These are phyloP conservation scores for Talaromyces sp. DNA, from an alignment of 2,329 filamentous ascomycete genomes.

Conservation along the genomic window DNA sequence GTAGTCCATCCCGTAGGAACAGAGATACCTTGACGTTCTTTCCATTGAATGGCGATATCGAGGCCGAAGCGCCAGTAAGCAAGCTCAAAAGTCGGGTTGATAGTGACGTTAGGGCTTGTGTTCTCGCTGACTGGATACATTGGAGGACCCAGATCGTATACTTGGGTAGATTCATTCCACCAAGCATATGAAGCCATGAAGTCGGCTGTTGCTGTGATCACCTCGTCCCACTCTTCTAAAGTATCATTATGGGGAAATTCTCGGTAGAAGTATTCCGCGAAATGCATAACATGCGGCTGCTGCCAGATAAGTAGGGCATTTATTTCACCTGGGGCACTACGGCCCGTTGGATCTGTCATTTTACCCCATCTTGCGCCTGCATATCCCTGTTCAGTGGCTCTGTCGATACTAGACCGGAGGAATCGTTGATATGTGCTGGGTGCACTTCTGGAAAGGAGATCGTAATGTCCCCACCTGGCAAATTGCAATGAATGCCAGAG, in stretches of 20 bases:
- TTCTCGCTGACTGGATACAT: constrained; percentile 60
- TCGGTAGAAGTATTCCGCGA: constrained; percentile 60
- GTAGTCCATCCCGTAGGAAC: constrained; percentile 51
- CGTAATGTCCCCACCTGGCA: constrained; percentile 11
- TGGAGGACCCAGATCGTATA: constrained; percentile 58
- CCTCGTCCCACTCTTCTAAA: constrained; percentile 56
- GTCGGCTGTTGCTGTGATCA: constrained; percentile 57
- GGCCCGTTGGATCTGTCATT: constrained; percentile 60
- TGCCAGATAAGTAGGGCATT: constrained; percentile 66
- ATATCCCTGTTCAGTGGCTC: constrained; percentile 43
- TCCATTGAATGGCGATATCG: constrained; percentile 58
- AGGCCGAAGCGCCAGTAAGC: constrained; percentile 66
- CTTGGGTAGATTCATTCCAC: constrained; percentile 54
- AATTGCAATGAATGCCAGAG: constrained; percentile 13
- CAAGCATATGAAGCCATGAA: constrained; percentile 64
- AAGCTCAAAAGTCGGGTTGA: constrained; percentile 62
- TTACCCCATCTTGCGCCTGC: constrained; percentile 55
- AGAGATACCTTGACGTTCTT: constrained; percentile 48
- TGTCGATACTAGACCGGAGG: constrained; percentile 38
- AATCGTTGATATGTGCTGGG: constrained; percentile 51
- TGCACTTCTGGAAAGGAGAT: constrained; percentile 7
- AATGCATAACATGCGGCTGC: constrained; percentile 63
- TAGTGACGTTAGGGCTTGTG: constrained; percentile 58
- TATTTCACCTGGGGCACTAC: constrained; percentile 62
- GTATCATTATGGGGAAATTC: constrained; percentile 40